Evolutionary conservation across 805 yeast genomes (phyloP), one percentile per base, ranked within the genome.

Genomic region (Lipomyces sp.): DNA sequence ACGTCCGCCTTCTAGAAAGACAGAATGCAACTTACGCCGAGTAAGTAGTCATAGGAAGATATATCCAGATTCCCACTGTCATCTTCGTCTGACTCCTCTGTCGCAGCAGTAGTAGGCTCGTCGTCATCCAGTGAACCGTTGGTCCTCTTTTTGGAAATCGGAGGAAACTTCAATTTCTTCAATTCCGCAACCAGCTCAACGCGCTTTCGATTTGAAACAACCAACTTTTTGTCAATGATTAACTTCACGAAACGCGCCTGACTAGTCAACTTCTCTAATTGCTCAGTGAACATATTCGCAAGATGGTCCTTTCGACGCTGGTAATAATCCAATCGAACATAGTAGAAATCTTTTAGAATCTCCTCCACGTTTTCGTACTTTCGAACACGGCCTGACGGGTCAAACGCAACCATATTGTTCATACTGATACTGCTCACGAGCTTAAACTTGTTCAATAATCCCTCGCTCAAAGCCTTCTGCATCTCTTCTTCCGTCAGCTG

Each of bases 401-500:
- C 97, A 70, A 93, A 93, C 0, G 96, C 95, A 49, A 93, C 96
- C 96, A 93, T 90, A 66, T 93, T 93, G 40, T 83, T 77, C 55
- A 87, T 73, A 65, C 77, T 82, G 36, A 93, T 72, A 5, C 84
- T 72, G 0, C 88, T 74, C 5, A 80, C 71, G 47, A 93, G 75
- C 64, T 86, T 89, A 72, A 93, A 93, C 65, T 89, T 76, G 63
- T 88, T 95, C 61, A 86, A 78, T 47, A 88, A 74, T 0, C 98
- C 98, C 22, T 84, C 78, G 45, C 74, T 74, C 55, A 76, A 72
- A 0, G 95, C 78, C 61, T 86, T 86, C 22, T 70, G 76, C 98
- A 93, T 91, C 65, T 91, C 96, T 41, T 82, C 91, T 46, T 76
- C 78, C 10, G 82, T 71, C 57, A 93, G 70, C 32, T 81, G 86